These are phyloP conservation scores for Xanthoconium separans DNA, from an alignment of 1,284 basidiomycete species.

Conservation along the genomic window DNA sequence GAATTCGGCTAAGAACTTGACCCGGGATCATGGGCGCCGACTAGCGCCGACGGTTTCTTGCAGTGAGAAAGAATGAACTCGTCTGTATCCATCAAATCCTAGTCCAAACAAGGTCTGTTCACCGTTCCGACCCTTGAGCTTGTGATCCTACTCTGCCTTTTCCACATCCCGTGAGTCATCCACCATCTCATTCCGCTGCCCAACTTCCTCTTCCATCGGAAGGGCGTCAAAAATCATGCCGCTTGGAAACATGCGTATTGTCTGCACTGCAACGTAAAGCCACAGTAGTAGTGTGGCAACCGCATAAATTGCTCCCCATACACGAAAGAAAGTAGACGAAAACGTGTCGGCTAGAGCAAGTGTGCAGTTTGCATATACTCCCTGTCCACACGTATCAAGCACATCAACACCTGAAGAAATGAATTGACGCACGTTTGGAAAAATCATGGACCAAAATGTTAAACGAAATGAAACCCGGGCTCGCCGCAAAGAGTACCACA, in stretches of 20 bases:
- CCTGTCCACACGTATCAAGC: slow-evolving; percentile 33
- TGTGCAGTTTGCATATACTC: slow-evolving; percentile 66
- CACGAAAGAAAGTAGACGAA: slow-evolving; percentile 50
- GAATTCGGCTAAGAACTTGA: neutral
- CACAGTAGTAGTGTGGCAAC: slow-evolving; percentile 54
- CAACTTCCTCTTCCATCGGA: slow-evolving; percentile 34
- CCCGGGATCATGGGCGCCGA: neutral
- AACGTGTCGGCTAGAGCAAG: slow-evolving; percentile 52
- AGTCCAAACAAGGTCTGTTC: too few relatives aligned
- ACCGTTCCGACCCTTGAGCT: too few relatives aligned
- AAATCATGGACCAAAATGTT: slow-evolving; percentile 59
- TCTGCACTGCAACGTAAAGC: slow-evolving; percentile 48
- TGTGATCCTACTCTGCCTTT: neutral
- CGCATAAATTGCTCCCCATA: slow-evolving; percentile 56
- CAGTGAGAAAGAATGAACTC: neutral
- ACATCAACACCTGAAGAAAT: neutral
- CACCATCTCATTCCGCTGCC: neutral
- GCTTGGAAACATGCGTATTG: slow-evolving; percentile 38
- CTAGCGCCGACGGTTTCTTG: too few relatives aligned
- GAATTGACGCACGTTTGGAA: slow-evolving; percentile 51
- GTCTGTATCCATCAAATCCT: too few relatives aligned
- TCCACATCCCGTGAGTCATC: neutral
- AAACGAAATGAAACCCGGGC: slow-evolving; percentile 45
- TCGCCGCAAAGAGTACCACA: slow-evolving; percentile 41
- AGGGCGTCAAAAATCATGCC: slow-evolving; percentile 48